These are phyloP conservation scores for Huntiella savannae DNA, from an alignment of 2,329 filamentous ascomycete genomes.

Conservation along the genomic window DNA sequence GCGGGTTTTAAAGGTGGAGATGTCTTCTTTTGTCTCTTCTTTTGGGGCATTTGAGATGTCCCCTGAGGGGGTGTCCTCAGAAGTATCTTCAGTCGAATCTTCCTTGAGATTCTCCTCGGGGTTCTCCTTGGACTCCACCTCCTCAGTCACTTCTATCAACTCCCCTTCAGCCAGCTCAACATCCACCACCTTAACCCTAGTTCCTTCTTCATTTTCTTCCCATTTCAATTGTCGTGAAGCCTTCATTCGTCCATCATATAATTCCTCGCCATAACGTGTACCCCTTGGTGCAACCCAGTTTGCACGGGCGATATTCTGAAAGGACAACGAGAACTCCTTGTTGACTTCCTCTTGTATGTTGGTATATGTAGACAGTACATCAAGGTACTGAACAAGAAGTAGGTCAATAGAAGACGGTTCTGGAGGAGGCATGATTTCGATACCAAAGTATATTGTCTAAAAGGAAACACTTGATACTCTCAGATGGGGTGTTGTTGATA, in stretches of 20 bases:
- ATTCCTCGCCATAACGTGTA: conserved; percentile 46
- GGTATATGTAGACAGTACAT: conserved; percentile 48
- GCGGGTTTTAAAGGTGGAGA: background rate
- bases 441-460: background rate
- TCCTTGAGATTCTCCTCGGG: conserved; percentile 4
- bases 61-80: background rate
- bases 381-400: conserved; percentile 46
- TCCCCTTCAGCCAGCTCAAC: conserved; percentile 8
- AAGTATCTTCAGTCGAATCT: conserved; percentile 3
- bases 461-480: background rate
- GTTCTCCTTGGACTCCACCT: conserved; percentile 1
- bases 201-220: background rate
- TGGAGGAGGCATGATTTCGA: conserved; percentile 13
- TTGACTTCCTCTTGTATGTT: conserved; percentile 35
- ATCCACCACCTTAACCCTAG: background rate
- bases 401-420: conserved; percentile 30
- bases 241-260: conserved; percentile 57
- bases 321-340: conserved; percentile 34
- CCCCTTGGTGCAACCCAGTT: conserved; percentile 51
- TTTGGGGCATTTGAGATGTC: conserved; percentile 12
- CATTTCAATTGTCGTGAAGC: conserved; percentile 28
- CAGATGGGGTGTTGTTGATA: background rate
- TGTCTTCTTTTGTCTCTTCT: background rate
- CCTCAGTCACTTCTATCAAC: conserved; percentile 11
- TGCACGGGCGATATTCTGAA: conserved; percentile 47